These are phyloP conservation scores for Plenodomus lindquistii DNA, from an alignment of 2,329 filamentous ascomycete species.

Conservation along the genomic window DNA sequence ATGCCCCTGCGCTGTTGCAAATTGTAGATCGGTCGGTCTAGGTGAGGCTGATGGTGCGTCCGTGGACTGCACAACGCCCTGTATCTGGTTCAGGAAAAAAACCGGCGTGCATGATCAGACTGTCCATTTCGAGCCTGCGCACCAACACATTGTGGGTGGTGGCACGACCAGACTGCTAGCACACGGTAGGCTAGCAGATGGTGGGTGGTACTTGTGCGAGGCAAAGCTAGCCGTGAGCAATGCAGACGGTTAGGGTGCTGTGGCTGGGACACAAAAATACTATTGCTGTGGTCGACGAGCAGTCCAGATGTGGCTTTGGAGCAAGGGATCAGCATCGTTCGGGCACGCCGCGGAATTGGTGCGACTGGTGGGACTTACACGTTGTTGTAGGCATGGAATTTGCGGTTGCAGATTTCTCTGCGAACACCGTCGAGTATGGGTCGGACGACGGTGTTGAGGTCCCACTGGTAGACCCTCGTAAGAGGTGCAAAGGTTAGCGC, in stretches of 20 bases:
- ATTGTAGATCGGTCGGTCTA: too few species aligned
- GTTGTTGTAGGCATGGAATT: slow-evolving; percentile 72
- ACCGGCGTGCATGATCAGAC: neutral
- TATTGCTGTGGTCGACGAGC: slow-evolving; percentile 50
- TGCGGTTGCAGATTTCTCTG: slow-evolving; percentile 69
- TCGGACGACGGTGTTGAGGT: slow-evolving; percentile 62
- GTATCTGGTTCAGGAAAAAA: neutral
- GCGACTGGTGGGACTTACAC: slow-evolving; percentile 62
- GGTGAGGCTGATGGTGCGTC: neutral
- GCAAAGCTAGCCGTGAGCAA: slow-evolving; percentile 13
- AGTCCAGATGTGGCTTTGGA: slow-evolving; percentile 52
- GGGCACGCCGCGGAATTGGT: slow-evolving; percentile 31
- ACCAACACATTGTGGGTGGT: slow-evolving; percentile 8
- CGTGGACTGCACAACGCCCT: neutral
- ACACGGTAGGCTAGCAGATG: slow-evolving; percentile 7
- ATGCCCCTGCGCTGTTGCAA: too few species aligned
- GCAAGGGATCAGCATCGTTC: slow-evolving; percentile 35
- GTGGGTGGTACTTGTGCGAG: slow-evolving; percentile 11
- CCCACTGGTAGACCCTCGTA: slow-evolving; percentile 65
- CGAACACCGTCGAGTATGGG: slow-evolving; percentile 66
- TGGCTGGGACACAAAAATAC: slow-evolving; percentile 15
- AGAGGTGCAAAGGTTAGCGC: slow-evolving; percentile 75
- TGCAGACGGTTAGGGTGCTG: slow-evolving; percentile 16
- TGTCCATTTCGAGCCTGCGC: slow-evolving; percentile 18
- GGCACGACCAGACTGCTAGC: neutral